A percentile compares a stretch with the other conserved stretches of the same genome.
Conservation (phyloP, 2,329 filamentous ascomycete genomes). For the Aspergillus latus region DNA sequence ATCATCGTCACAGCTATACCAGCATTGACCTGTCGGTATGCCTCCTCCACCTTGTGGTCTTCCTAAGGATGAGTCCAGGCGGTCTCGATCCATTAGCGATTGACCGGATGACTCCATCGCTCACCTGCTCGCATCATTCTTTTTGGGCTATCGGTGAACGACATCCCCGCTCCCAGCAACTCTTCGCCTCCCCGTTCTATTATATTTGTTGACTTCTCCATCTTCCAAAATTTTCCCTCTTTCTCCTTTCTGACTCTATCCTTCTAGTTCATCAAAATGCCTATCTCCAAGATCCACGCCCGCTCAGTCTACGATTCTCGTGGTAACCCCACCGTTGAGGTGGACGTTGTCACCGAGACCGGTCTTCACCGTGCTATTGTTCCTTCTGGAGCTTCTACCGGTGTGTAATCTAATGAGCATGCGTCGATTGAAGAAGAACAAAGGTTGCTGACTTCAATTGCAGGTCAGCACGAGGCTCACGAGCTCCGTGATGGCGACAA, state of each 20-base stretch:
- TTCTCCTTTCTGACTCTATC: constrained; percentile 27
- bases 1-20: background rate
- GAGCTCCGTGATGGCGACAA: constrained; percentile 91
- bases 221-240: constrained; percentile 20
- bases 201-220: constrained; percentile 23
- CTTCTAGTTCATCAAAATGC: constrained; percentile 62
- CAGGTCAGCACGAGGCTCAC: constrained; percentile 85
- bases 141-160: constrained; percentile 45
- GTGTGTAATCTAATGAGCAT: constrained; percentile 52
- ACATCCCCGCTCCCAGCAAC: constrained; percentile 27
- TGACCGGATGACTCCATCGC: constrained; percentile 21
- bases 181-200: constrained; percentile 15
- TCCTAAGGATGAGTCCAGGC: constrained; percentile 3
- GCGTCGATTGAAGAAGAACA: background rate
- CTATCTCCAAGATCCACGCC: constrained; percentile 85
- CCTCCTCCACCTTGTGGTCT: constrained; percentile 1
- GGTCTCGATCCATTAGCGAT: constrained; percentile 17
- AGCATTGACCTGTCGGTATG: constrained; percentile 7
- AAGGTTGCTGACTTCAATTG: constrained; percentile 27
- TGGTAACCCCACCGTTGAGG: constrained; percentile 96
- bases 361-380: constrained; percentile 97
- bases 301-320: constrained; percentile 98
- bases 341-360: constrained; percentile 93
- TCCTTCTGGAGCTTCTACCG: constrained; percentile 92
- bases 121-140: constrained; percentile 18